phyloP scores from a whole-genome alignment of 2,329 filamentous ascomycete genomes.

The Aspergillus persii region DNA sequence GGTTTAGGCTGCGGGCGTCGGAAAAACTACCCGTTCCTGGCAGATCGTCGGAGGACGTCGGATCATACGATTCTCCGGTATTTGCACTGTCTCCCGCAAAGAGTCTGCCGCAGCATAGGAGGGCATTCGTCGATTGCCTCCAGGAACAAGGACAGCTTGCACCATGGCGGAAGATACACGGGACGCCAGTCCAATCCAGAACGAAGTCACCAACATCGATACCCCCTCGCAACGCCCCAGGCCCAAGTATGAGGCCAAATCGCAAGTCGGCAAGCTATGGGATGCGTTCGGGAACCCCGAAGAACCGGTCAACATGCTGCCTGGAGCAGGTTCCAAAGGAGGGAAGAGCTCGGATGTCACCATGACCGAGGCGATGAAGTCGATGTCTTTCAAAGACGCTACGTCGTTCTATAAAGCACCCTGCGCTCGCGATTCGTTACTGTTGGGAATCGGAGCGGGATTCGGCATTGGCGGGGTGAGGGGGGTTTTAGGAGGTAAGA shows the following conservation, averaged over 20 bases:
- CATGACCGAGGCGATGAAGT: slow-evolving; percentile 41
- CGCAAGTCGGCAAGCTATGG: slow-evolving; percentile 49
- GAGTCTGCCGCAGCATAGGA: slow-evolving; percentile 8
- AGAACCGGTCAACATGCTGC: slow-evolving; percentile 54
- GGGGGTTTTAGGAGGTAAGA: slow-evolving; percentile 70
- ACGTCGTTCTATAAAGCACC: slow-evolving; percentile 70
- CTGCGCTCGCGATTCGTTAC: slow-evolving; percentile 77
- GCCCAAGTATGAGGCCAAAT: slow-evolving; percentile 44
- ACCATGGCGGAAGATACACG: slow-evolving; percentile 42
- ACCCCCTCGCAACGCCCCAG: slow-evolving; percentile 26
- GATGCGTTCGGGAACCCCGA: slow-evolving; percentile 47
- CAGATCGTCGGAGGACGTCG: not conserved
- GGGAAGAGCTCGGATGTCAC: slow-evolving; percentile 35
- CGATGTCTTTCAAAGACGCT: slow-evolving; percentile 53
- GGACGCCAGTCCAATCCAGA: slow-evolving; percentile 20
- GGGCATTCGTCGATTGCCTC: slow-evolving; percentile 3
- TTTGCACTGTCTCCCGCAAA: slow-evolving; percentile 13
- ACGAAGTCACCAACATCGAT: slow-evolving; percentile 17
- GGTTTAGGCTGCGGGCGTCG: slow-evolving; percentile 10
- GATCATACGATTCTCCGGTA: slow-evolving; percentile 11
- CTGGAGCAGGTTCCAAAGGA: slow-evolving; percentile 57
- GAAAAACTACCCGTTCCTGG: slow-evolving; percentile 17
- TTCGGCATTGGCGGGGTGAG: slow-evolving; percentile 72
- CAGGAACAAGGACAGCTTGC: slow-evolving; percentile 1
- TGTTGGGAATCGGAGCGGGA: slow-evolving; percentile 79